These are phyloP conservation scores for Colletotrichum karsti DNA, from an alignment of 2,329 filamentous ascomycete genomes.

Conservation along the genomic window DNA sequence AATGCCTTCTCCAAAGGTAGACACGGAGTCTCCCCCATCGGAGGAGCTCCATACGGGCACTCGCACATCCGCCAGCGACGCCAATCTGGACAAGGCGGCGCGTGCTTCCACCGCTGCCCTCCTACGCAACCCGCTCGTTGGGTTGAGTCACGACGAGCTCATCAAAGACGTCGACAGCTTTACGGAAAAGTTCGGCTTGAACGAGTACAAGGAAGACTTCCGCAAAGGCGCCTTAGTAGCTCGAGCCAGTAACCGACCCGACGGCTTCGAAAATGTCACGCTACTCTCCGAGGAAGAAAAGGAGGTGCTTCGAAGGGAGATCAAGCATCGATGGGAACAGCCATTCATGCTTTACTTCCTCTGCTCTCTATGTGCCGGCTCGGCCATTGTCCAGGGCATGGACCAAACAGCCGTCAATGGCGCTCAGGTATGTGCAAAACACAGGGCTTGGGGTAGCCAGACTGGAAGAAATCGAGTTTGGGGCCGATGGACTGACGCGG, in stretches of 20 bases:
- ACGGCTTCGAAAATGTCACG: constrained; percentile 38
- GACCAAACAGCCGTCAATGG: constrained; percentile 73
- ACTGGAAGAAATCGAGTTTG: too few species aligned
- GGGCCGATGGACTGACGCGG: constrained; percentile 38
- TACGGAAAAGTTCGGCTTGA: constrained; percentile 42
- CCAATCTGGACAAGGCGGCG: background rate
- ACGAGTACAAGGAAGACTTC: constrained; percentile 52
- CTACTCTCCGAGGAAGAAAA: constrained; percentile 39
- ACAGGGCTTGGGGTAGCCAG: too few species aligned
- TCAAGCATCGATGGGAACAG: constrained; percentile 40
- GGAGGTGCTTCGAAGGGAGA: constrained; percentile 36
- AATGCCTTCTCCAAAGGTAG: constrained; percentile 18
- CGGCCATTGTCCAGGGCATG: constrained; percentile 62
- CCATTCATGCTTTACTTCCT: constrained; percentile 45
- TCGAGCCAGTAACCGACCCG: constrained; percentile 47
- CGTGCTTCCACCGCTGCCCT: constrained; percentile 35
- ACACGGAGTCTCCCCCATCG: constrained; percentile 12
- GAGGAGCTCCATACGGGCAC: background rate
- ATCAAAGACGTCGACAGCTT: constrained; percentile 46
- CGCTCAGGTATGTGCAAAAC: constrained; percentile 62
- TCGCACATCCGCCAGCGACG: constrained; percentile 6
- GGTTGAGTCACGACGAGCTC: constrained; percentile 38
- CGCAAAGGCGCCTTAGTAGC: constrained; percentile 61
- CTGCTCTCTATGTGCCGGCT: constrained; percentile 31
- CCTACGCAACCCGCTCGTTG: constrained; percentile 39